Evolutionary conservation across 768 basidiomycete genomes (phyloP), one percentile per base, ranked within the genome.

Genomic region (Melanogaster broomeanus): DNA sequence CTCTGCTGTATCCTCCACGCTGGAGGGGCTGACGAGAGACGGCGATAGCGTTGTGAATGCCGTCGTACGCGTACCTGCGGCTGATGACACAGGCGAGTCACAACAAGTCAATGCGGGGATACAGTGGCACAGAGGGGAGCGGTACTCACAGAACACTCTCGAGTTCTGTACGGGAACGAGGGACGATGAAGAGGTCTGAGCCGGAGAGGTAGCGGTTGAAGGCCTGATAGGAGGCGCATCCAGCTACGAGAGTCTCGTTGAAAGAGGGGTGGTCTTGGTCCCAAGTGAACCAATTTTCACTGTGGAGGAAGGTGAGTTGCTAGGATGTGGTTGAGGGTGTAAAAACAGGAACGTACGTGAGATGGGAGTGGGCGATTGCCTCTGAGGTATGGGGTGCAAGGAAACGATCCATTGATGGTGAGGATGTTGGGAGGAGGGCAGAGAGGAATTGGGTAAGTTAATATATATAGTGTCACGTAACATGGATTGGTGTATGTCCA

Each of bases 41-140:
- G 16, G 90, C 75, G 62, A 92, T 88, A 9, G 82, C 80, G 62
- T 91, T 92, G 67, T 92, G 90, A 48, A 92, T 88, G 11, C 84
- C 81, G 56, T 91, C 89, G 60, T 88, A 83, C 0, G 86, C 80
- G 61, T 91, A 91, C 62, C 88, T 77, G 49, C 83, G 78, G 52
- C 89, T 91, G 63, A 27, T 51, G 48, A 45, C 45, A 49, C 18
- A 25, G 30, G 31, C 41, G 34, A 54, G 44, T 59, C 8, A 59
- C 22, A 31, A 34, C 41, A 33, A 54, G 44, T 59, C 8, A 59
- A 57, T 48, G 4, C 31, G 22, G 16, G 40, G 10, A 48, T 18
- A n/a, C 8, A 28, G 22, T 43, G 42, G 9, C 28, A 35, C 27
- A 25, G 56, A 21, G 46, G 38, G 40, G 33, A 28, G 28, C n/a